Conservation (phyloP, 2,329 filamentous ascomycete genomes). For the Blastomyces percursus region DNA sequence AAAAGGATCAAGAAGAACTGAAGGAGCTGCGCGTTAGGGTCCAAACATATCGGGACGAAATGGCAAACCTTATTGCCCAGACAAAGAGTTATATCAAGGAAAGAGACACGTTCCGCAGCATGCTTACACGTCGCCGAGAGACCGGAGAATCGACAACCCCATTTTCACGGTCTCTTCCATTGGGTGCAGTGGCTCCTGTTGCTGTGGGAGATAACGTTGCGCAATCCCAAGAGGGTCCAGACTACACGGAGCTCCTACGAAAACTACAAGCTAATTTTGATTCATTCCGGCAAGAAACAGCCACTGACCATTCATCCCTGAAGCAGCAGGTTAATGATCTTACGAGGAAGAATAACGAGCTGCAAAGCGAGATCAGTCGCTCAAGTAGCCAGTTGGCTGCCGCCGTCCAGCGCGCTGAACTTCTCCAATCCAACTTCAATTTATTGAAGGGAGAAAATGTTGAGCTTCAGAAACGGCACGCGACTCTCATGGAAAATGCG, state of each 20-base stretch:
- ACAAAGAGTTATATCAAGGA: conserved; percentile 92
- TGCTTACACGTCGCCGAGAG: conserved; percentile 67
- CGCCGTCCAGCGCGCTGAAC: conserved; percentile 72
- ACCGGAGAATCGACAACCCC: conserved; percentile 51
- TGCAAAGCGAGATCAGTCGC: conserved; percentile 73
- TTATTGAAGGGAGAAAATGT: conserved; percentile 74
- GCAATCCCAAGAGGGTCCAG: conserved; percentile 51
- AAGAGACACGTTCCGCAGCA: conserved; percentile 92
- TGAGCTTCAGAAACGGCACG: conserved; percentile 73
- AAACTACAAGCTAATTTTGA: conserved; percentile 88
- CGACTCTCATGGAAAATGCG: conserved; percentile 65
- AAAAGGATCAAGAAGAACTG: conserved; percentile 56
- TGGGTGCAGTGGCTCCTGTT: conserved; percentile 38
- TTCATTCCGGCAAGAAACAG: conserved; percentile 73
- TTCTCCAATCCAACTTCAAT: conserved; percentile 77
- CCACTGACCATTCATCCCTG: conserved; percentile 67
- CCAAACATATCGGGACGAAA: conserved; percentile 71
- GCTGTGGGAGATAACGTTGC: conserved; percentile 34
- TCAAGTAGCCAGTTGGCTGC: conserved; percentile 70
- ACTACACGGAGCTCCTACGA: conserved; percentile 67
- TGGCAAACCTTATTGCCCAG: conserved; percentile 67
- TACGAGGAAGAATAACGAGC: conserved; percentile 65
- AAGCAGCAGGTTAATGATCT: conserved; percentile 76
- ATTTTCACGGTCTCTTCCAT: conserved; percentile 60
- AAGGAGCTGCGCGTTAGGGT: conserved; percentile 61